Evolutionary conservation across 208 protist genomes (phyloP).

Genomic region (Trypanosoma mega): DNA sequence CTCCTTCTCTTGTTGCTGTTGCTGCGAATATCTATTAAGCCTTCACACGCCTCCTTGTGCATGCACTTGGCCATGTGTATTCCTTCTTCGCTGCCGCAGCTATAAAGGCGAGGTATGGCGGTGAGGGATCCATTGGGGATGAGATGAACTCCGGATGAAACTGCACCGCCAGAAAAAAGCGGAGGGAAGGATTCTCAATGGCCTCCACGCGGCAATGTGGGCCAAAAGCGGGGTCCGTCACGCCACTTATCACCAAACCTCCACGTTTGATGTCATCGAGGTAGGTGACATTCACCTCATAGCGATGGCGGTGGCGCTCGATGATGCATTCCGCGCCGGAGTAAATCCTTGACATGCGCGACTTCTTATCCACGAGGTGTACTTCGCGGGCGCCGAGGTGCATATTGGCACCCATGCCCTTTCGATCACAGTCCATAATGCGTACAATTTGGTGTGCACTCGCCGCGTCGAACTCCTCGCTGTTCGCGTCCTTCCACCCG

Average conservation of each 20-base stretch:
- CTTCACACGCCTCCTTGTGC: slow-evolving; percentile 41
- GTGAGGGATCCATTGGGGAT: slow-evolving; percentile 93
- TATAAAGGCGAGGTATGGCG: slow-evolving; percentile 96
- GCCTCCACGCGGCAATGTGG: slow-evolving; percentile 91
- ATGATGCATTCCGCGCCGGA: slow-evolving; percentile 63
- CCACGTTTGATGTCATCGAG: slow-evolving; percentile 83
- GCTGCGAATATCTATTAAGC: neutral
- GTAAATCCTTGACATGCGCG: slow-evolving; percentile 85
- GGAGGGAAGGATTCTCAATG: slow-evolving; percentile 73
- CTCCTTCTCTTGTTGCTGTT: too few species aligned
- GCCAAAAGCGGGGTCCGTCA: slow-evolving; percentile 81
- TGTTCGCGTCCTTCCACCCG: slow-evolving; percentile 91
- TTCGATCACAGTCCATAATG: slow-evolving; percentile 97
- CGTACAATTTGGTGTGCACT: slow-evolving; percentile 92
- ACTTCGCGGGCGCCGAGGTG: slow-evolving; percentile 95
- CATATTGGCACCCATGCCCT: slow-evolving; percentile 98
- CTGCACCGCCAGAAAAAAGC: slow-evolving; percentile 96
- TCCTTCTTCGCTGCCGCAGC: slow-evolving; percentile 76
- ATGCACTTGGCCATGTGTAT: slow-evolving; percentile 56
- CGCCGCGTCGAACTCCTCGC: slow-evolving; percentile 92
- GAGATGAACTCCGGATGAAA: slow-evolving; percentile 99
- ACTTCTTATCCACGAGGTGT: slow-evolving; percentile 65
- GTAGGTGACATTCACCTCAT: slow-evolving; percentile 96
- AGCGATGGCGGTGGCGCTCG: slow-evolving; percentile 98
- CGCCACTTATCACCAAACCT: slow-evolving; percentile 92